Evolutionary conservation across 305 asterid species (phyloP).

Genomic region (Rubia peregrina): DNA sequence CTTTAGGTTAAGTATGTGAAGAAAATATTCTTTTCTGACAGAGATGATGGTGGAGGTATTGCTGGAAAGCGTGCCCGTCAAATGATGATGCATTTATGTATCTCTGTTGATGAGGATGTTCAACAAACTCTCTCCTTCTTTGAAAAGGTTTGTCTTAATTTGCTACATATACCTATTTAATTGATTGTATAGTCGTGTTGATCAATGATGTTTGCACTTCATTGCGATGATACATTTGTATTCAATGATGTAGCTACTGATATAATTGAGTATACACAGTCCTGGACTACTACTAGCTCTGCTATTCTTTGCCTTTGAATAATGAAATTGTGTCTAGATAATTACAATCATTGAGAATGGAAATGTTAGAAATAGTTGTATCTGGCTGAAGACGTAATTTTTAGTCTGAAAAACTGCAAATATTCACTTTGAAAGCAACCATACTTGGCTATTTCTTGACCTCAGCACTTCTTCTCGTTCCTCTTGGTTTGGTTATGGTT

Average conservation of each 20-base stretch:
- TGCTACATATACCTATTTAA: too few relatives aligned
- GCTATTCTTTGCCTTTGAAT: neutral
- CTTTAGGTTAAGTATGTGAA: slow-evolving; percentile 75
- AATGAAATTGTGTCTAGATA: neutral
- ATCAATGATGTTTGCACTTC: neutral
- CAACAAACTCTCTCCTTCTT: slow-evolving; percentile 86
- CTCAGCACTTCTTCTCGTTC: too few relatives aligned
- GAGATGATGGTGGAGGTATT: slow-evolving; percentile 44
- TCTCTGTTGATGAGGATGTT: slow-evolving; percentile 76
- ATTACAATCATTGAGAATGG: neutral
- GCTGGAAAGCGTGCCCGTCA: slow-evolving; percentile 60
- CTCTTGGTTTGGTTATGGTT: neutral
- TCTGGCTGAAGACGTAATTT: neutral
- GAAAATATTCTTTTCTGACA: slow-evolving; percentile 65
- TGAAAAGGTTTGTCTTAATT: slow-evolving; percentile 48
- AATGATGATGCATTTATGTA: slow-evolving; percentile 71
- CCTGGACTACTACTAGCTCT: neutral
- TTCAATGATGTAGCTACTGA: neutral
- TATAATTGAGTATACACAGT: neutral
- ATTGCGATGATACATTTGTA: neutral
- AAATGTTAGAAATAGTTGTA: neutral
- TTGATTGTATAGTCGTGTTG: neutral
- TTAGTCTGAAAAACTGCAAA: neutral
- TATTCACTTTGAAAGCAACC: neutral
- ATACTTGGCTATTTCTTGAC: neutral